Percentiles rank a stretch among this genome's conserved stretches.
phyloP scores from a whole-genome alignment of 257 asterid genomes.

The Ocimum tenuiflorum region DNA sequence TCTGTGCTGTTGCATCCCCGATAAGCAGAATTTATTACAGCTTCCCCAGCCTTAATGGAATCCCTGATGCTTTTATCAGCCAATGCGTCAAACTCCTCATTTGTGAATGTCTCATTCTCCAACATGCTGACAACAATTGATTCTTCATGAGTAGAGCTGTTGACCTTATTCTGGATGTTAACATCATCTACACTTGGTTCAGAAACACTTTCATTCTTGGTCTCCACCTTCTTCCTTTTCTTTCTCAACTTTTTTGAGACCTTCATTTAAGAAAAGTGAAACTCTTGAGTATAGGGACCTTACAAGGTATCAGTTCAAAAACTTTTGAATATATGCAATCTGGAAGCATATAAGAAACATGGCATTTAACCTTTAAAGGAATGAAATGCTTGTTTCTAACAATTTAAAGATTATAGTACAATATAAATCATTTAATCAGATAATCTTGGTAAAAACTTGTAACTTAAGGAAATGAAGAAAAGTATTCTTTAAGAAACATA shows the following conservation, averaged over 20 bases:
- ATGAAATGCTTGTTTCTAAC: not conserved
- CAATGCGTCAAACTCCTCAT: slow-evolving; percentile 26
- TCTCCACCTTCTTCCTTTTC: slow-evolving; percentile 42
- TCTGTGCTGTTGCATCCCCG: slow-evolving; percentile 32
- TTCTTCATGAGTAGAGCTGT: slow-evolving; percentile 32
- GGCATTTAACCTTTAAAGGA: not conserved
- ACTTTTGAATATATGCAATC: not conserved
- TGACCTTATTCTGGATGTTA: slow-evolving; percentile 32
- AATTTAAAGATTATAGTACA: not conserved
- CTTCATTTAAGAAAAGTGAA: slow-evolving; percentile 36
- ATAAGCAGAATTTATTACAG: slow-evolving; percentile 23
- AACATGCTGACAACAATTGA: slow-evolving; percentile 32
- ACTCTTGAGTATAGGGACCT: not conserved
- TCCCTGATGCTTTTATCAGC: slow-evolving; percentile 29
- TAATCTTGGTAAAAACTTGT: not conserved
- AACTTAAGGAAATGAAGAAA: not conserved
- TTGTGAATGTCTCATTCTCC: slow-evolving; percentile 28
- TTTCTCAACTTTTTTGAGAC: slow-evolving; percentile 74
- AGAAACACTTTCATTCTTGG: slow-evolving; percentile 38
- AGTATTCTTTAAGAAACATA: not conserved
- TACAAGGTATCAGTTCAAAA: not conserved
- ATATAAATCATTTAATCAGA: not conserved
- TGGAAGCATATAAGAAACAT: not conserved
- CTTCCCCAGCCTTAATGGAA: slow-evolving; percentile 32
- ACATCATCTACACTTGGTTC: slow-evolving; percentile 32